phyloP scores from a whole-genome alignment of 768 basidiomycete genomes.

The Suillus occidentalis region DNA sequence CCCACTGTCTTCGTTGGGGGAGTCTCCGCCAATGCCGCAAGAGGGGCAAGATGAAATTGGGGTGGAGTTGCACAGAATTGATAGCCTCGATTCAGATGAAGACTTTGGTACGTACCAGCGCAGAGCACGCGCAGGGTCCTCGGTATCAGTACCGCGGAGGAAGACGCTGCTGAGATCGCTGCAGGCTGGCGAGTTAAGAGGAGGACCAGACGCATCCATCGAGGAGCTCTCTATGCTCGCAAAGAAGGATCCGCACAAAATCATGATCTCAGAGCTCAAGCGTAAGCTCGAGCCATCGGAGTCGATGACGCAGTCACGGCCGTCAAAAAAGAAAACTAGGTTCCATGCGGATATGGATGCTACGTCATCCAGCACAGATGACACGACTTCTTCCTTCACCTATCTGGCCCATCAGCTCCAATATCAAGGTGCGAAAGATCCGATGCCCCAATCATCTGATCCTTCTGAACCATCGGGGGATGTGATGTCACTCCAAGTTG shows the following conservation, averaged over 20 bases:
- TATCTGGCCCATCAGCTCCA: not conserved
- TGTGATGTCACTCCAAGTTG: not conserved
- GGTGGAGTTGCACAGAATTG: not conserved
- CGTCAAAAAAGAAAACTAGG: not conserved
- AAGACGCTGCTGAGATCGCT: not conserved
- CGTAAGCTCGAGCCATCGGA: not conserved
- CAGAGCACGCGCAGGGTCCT: not conserved
- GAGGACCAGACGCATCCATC: not conserved
- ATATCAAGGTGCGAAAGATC: not conserved
- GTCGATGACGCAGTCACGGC: not conserved
- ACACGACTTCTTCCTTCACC: not conserved
- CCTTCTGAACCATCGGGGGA: not conserved
- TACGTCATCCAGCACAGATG: not conserved
- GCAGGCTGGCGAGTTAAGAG: not conserved
- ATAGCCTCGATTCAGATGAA: not conserved
- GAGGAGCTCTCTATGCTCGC: not conserved
- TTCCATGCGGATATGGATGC: not conserved
- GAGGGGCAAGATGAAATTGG: not conserved
- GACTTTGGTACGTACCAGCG: not conserved
- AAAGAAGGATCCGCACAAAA: not conserved
- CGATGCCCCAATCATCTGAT: not conserved
- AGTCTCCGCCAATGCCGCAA: not conserved
- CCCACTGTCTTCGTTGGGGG: not conserved
- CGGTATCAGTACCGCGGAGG: not conserved
- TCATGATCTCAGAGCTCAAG: not conserved